Base-by-base conservation (phyloP, 164 flowering plant species). In the Aristolochia californica region DNA sequence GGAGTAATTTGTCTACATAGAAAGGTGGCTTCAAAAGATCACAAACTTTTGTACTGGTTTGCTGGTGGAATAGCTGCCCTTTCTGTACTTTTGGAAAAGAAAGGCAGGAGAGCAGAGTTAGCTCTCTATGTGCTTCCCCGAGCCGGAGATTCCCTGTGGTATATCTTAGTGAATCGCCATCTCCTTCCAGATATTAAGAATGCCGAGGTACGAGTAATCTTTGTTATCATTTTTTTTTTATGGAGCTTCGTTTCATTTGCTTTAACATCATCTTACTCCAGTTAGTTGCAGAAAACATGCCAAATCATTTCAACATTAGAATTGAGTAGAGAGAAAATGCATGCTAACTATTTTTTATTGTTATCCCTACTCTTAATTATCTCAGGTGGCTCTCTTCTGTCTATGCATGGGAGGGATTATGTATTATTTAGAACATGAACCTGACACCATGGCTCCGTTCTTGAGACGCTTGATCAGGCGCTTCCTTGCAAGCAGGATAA, bases 371-470 rank as follows among this genome's bases (percentile, higher is more conserved):
- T 60, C 23, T 9, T 9, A 40, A 22, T 40, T 61, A 24, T 55
- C 10, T 30, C 87, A 87, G 95, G 98, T 88, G 51, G 80, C 87
- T 43, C 66, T 88, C 43, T 88, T 91, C 61, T 83, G 87, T 66
- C 61, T 82, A 18, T 91, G 95, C 66, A 88, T 91, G 96, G 98
- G 98, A 57, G 98, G 86, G 68, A 80, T 91, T 45, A 91, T 88
- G 98, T 88, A 87, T 60, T 91, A 83, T 70, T 67, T 91, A 56
- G 98, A 91, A 59, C 78, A 91, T 59, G 98, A 91, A 68, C 98
- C 98, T 15, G 89, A 88, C 55, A 91, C 96, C 16, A 88, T 91
- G 98, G 95, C 98, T 28, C 96, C 96, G 34, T 85, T 88, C 64
- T 82, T 91, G 15, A 74, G 96, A 67, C 84, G 95, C 40, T 68